Evolutionary conservation across 176 grass and related monocot genomes (phyloP), one percentile per base, ranked within the genome.

Genomic region (Bonia amplexicaulis): DNA sequence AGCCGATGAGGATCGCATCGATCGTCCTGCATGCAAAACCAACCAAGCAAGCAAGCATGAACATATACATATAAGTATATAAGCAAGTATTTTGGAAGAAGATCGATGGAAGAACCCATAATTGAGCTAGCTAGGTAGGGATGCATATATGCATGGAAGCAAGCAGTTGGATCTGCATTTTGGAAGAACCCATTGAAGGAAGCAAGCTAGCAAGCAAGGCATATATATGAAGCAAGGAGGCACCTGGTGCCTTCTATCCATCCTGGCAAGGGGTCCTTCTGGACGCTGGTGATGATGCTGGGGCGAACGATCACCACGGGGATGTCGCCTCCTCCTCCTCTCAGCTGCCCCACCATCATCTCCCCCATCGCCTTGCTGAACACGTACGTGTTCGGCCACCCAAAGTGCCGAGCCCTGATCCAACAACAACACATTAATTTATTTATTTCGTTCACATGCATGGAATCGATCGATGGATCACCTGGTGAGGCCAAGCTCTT

Each of bases 331-430:
- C n/a, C n/a, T n/a, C n/a, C n/a, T n/a, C n/a, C n/a, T 12, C 78
- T 69, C 0, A 76, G 41, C 59, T 79, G 71, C 57, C 64, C 87
- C 68, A 94, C 85, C 72, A 84, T 40, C 92, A 97, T 97, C 86
- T 97, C 95, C 16, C 90, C 92, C 79, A 97, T 79, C 64, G 95
- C 93, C 84, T 97, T 97, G 80, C 75, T 97, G 89, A 90, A 94
- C n/a, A 97, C 92, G 69, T 97, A 97, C 25, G 95, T 97, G 71
- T 97, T 97, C 51, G 95, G 90, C 95, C 95, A 97, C 3, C 95
- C 95, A 33, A 86, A 97, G 61, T 90, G 78, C 9, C 88, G 76
- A 11, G 95, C 95, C 82, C 95, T 94, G 68, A 27, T 22, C 9
- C 2, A 37, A 2, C 0, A n/a, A 7, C 73, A 7, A 9, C 19